A percentile compares a stretch with the other conserved stretches of the same genome.
These are phyloP conservation scores for Naematelia encephala DNA, from an alignment of 768 basidiomycete genomes.

Conservation along the genomic window DNA sequence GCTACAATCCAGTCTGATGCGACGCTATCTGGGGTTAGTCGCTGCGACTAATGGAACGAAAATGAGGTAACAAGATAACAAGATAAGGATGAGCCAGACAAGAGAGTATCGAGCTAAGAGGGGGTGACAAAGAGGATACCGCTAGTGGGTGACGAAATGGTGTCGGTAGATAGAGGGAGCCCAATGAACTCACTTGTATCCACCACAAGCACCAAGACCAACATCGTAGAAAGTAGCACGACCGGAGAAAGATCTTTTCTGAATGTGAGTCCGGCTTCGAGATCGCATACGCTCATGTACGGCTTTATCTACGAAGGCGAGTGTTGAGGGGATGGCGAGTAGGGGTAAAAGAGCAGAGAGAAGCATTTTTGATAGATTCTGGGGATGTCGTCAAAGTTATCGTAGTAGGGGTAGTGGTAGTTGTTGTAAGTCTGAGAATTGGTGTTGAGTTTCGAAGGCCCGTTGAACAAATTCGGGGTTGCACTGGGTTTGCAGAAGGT, in stretches of 20 bases:
- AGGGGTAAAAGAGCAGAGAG: background rate
- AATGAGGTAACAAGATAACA: background rate
- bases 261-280: background rate
- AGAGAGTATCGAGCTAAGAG: background rate
- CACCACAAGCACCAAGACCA: slow-evolving; percentile 56
- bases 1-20: slow-evolving; percentile 53
- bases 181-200: slow-evolving; percentile 31
- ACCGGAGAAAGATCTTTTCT: slow-evolving; percentile 15
- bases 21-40: too few species aligned
- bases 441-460: too few species aligned
- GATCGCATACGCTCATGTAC: background rate
- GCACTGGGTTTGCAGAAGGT: too few species aligned
- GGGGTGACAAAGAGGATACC: too few species aligned
- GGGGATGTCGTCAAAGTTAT: too few species aligned
- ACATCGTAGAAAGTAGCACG: slow-evolving; percentile 53
- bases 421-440: too few species aligned
- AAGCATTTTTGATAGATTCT: background rate
- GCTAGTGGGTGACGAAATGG: too few species aligned
- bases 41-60: slow-evolving; percentile 22
- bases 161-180: slow-evolving; percentile 1
- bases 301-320: background rate
- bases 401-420: too few species aligned
- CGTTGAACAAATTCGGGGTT: too few species aligned
- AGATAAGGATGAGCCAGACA: background rate
- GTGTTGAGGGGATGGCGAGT: background rate